A percentile compares a stretch with the other conserved stretches of the same genome.
Conservation (phyloP, 2,329 filamentous ascomycete species). For the Colletotrichum gloeosporioides region DNA sequence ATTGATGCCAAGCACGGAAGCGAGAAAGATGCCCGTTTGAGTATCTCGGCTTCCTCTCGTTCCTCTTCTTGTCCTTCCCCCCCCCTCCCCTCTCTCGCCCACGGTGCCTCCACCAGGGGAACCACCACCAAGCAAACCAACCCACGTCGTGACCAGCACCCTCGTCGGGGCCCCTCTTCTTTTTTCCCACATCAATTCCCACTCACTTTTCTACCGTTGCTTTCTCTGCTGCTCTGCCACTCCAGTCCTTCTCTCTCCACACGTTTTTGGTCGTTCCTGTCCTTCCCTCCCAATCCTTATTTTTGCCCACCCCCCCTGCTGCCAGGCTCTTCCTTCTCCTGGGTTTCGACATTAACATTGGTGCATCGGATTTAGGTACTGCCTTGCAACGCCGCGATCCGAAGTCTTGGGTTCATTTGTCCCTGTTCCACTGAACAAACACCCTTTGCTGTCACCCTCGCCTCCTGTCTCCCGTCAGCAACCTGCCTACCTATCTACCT, state of each 20-base stretch:
- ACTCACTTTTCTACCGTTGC: neutral
- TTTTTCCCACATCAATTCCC: conserved; percentile 6
- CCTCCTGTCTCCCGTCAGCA: neutral
- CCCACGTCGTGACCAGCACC: neutral
- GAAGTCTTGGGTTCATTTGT: conserved; percentile 10
- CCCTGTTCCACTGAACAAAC: conserved; percentile 4
- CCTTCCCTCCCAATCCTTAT: conserved; percentile 1
- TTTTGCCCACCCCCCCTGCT: conserved; percentile 1
- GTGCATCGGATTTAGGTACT: conserved; percentile 7
- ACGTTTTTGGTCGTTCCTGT: neutral
- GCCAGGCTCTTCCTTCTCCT: neutral
- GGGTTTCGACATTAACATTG: neutral
- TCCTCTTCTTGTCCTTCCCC: conserved; percentile 8
- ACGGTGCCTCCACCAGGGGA: neutral
- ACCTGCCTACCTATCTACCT: neutral
- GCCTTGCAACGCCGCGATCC: conserved; percentile 7
- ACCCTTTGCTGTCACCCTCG: neutral
- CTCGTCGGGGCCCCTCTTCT: neutral
- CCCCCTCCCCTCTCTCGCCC: neutral
- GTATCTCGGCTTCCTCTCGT: conserved; percentile 18
- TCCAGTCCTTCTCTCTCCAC: conserved; percentile 1
- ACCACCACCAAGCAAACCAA: neutral
- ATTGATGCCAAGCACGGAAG: conserved; percentile 21
- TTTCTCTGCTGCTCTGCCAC: neutral
- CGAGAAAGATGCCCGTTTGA: conserved; percentile 22